Base-by-base conservation (phyloP, 2,329 filamentous ascomycete species). In the Neocucurbitaria cava region DNA sequence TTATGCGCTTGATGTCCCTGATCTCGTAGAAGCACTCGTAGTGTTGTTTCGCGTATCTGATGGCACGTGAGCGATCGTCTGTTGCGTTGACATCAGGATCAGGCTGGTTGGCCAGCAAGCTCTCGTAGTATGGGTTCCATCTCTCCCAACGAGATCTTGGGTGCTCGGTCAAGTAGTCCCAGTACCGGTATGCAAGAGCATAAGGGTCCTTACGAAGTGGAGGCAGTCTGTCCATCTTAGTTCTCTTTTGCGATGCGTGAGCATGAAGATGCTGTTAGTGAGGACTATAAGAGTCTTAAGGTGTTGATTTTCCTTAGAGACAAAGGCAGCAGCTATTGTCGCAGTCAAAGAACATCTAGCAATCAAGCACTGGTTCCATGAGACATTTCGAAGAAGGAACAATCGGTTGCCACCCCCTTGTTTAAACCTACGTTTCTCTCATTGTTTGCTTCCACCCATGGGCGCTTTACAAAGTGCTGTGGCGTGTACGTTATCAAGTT, bases 1-100 rank as follows among this genome's bases (percentile, higher is more conserved):
- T 30, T 30, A 70, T 72, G 35, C 55, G 43, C 9, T 49, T 33
- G 8, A 66, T 47, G 33, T 67, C 56, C 10, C 44, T 56, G 9
- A 58, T 24, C 30, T 69, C 59, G 45, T 65, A 68, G 53, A 59
- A 65, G 40, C 62, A 58, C 42, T 66, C 62, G 30, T 60, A 59
- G 43, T 69, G 56, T 23, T 63, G 44, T 35, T 69, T 66, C 10
- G 62, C 64, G 39, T 69, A 65, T 28, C 61, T 49, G 28, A 68
- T 61, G 1, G 62, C 58, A 35, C 64, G 60, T 42, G 64, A 67
- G 21, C 54, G 41, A 39, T 62, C 49, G 42, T 64, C 56, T 15
- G 15, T 62, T 9, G 60, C 62, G 9, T 61, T 43, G 17, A 33
- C n/a, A 5, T 51, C 36, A 18, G 63, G 63, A 38, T 63, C 53